Base-by-base conservation (phyloP, 306 rosid species). In the Fragaria iinumae region DNA sequence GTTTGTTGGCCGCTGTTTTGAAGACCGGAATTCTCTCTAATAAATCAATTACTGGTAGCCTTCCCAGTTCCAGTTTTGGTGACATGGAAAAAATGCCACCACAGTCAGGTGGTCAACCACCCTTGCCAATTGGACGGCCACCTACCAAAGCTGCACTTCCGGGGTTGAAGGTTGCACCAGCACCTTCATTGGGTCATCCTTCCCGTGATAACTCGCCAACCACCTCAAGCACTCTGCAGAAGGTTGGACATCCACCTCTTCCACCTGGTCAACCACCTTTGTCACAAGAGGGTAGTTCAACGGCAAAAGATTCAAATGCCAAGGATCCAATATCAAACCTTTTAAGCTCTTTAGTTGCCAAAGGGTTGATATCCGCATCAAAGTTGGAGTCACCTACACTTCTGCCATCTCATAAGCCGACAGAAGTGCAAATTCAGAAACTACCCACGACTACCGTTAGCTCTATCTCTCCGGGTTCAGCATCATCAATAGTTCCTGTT, bases 311-410 rank as follows among this genome's bases (percentile, higher is more conserved):
- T 85, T 75, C 85, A 67, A 80, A 76, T 39, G 59, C 74, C 77
- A 75, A 84, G 10, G 83, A 85, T 89, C 93, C 96, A 73, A 81
- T 93, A 84, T 85, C 97, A 72, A 85, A 80, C 87, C 93, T 93
- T 74, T 75, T 93, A 82, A 93, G 91, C 82, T 90, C 97, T 47
- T 86, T 93, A 80, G 98, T 93, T 76, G 96, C 92, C 2, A 88
- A 90, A 83, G 98, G 98, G 68, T 85, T 93, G 82, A 91, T 93
- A 74, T 90, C 93, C 29, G 87, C 97, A 27, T 83, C 87, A 56
- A 90, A 90, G 68, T 69, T 84, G 2, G 97, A 88, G 72, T 62
- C 82, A 21, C 59, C 75, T 11, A 68, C 81, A 59, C 73, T 4
- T 63, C 83, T 78, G 20, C 67, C 92, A 78, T 62, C 81, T 60